Percentiles rank a stretch among this genome's conserved stretches.
Evolutionary conservation across 768 basidiomycete species (phyloP).

Genomic region (Pleurotus djamor): DNA sequence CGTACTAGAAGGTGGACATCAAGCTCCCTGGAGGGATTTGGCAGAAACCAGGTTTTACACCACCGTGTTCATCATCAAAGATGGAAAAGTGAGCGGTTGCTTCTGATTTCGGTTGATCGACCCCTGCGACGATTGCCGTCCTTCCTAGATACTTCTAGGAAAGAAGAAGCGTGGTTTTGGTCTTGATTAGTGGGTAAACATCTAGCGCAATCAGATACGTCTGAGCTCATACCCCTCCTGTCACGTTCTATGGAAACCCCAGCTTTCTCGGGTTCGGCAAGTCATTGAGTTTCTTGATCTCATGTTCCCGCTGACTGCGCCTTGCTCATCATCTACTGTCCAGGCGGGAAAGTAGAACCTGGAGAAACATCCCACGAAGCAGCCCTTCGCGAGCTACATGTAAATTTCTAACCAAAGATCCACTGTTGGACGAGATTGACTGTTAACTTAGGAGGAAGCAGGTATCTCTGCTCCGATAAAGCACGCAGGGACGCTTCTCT

Average conservation of each 20-base stretch:
- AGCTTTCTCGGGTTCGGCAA: neutral
- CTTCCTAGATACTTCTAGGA: conserved; percentile 60
- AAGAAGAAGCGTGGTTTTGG: conserved; percentile 83
- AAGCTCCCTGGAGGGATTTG: neutral
- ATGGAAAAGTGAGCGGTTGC: neutral
- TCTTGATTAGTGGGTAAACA: conserved; percentile 31
- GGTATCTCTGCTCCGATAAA: conserved; percentile 67
- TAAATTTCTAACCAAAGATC: conserved; percentile 15
- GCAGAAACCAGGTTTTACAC: conserved; percentile 1
- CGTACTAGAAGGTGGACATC: neutral
- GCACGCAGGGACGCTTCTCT: conserved; percentile 65
- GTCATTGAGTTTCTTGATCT: neutral
- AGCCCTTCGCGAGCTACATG: conserved; percentile 74
- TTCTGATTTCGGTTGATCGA: neutral
- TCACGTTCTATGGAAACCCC: neutral
- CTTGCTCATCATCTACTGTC: neutral
- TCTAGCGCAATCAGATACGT: neutral
- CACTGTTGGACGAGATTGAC: neutral
- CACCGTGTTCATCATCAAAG: neutral
- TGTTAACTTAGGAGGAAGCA: conserved; percentile 68
- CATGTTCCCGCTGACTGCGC: neutral
- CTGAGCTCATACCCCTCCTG: neutral
- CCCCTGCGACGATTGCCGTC: neutral
- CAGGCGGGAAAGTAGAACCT: conserved; percentile 76
- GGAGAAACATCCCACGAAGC: conserved; percentile 69